Evolutionary conservation across 2,329 filamentous ascomycete species (phyloP), one percentile per base, ranked within the genome.

Genomic region (Rhexocercosporidium sp.): DNA sequence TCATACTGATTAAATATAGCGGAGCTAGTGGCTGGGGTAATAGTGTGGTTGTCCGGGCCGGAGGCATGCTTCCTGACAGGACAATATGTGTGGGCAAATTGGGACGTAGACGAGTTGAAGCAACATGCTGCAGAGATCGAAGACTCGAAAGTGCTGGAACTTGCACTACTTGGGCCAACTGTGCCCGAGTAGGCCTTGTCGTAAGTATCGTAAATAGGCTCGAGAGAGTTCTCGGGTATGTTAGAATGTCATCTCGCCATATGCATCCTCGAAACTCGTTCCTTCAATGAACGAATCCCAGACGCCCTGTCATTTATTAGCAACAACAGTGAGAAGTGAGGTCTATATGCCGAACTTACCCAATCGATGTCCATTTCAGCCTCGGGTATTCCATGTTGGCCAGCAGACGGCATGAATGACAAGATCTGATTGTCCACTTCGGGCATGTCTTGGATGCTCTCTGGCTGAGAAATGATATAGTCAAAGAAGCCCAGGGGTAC

Each of bases 51-150:
- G 8, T 46, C 62, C 5, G 12, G 63, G 25, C 56, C 56, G 8
- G 46, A 85, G 65, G 82, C 83, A 0, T 71, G 68, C 6, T 84
- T 85, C 65, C 70, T 85, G 29, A 81, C 78, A 46, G 76, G 78
- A 3, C 81, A 80, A 59, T 80, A 81, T 18, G 72, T 84, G 0
- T 84, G 81, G 79, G 77, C 79, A 6, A 80, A 81, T 29, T 85
- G 83, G 82, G 84, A 85, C 68, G 78, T 84, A 0, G 78, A 82
- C 18, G 82, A 85, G 69, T 76, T 85, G 53, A 80, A 81, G 71
- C 73, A 75, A 1, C 72, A 74, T 39, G 77, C 76, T n/a, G 71
- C 75, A 16, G 75, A 80, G 64, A 74, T 82, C 25, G 20, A 59
- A 20, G 14, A 64, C 3, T 46, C 11, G 20, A 57, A 22, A 14